Evolutionary conservation across 176 grass and related monocot genomes (phyloP).

Genomic region (Oryza rufipogon): DNA sequence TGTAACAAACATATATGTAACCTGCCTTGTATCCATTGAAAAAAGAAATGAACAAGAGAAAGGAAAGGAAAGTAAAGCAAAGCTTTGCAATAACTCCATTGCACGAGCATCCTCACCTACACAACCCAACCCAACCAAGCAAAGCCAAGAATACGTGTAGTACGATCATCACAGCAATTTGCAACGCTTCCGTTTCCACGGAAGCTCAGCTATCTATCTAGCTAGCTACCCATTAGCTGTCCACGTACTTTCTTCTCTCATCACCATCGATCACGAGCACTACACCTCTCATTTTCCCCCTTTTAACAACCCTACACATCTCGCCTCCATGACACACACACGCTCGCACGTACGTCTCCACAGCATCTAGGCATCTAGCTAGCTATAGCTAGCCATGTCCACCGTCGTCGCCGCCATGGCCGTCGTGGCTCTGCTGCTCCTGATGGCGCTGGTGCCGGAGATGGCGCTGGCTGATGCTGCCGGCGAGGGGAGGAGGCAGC

Average conservation of each 20-base stretch:
- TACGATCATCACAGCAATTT: not conserved
- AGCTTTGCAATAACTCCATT: slow-evolving; percentile 43
- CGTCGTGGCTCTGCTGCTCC: slow-evolving; percentile 32
- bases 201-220: slow-evolving; percentile 1
- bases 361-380: not conserved
- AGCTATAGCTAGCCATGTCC: slow-evolving; percentile 18
- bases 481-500: not conserved
- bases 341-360: not conserved
- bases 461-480: not conserved
- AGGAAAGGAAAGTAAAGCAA: not conserved
- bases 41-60: not conserved
- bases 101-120: slow-evolving; percentile 58
- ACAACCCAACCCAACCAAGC: slow-evolving; percentile 34
- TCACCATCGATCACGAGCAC: not conserved
- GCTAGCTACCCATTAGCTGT: slow-evolving; percentile 54
- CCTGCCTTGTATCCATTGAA: not conserved
- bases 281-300: not conserved
- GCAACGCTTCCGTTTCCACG: not conserved
- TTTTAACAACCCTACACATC: not conserved
- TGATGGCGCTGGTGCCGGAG: not conserved
- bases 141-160: not conserved
- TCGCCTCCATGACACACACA: not conserved
- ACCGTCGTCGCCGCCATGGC: slow-evolving; percentile 13
- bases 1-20: no score
- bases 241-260: not conserved